Evolutionary conservation across 495 filamentous ascomycete species (phyloP).

Genomic region (Aspergillus ellipticus): DNA sequence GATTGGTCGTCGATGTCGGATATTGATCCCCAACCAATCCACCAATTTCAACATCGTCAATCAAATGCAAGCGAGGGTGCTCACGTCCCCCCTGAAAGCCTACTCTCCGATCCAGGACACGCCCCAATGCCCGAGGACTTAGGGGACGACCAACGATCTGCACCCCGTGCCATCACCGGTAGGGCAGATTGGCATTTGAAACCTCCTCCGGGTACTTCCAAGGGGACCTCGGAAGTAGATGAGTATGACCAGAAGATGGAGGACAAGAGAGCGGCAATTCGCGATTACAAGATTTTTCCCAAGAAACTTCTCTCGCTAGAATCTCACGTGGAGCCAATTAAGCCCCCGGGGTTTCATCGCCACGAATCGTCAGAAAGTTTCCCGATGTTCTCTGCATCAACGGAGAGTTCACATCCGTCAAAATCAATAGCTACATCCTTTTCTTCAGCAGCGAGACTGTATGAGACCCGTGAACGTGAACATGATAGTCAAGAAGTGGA

Average conservation of each 20-base stretch:
- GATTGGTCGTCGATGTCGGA: constrained; percentile 37
- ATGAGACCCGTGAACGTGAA: constrained; percentile 15
- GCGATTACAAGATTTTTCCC: constrained; percentile 41
- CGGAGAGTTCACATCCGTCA: constrained; percentile 52
- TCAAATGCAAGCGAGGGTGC: constrained; percentile 28
- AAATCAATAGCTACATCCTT: constrained; percentile 44
- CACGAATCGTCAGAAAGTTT: constrained; percentile 80
- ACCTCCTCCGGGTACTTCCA: constrained; percentile 23
- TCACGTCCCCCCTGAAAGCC: constrained; percentile 13
- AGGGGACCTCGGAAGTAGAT: constrained; percentile 35
- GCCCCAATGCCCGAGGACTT: constrained; percentile 21
- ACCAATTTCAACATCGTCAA: constrained; percentile 22
- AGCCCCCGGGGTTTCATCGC: constrained; percentile 46
- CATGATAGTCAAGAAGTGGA: constrained; percentile 2
- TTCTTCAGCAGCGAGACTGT: constrained; percentile 26
- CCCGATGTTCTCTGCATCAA: constrained; percentile 77
- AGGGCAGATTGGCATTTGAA: constrained; percentile 39
- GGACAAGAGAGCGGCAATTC: constrained; percentile 42
- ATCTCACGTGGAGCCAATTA: constrained; percentile 27
- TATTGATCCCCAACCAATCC: constrained; percentile 18
- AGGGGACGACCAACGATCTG: constrained; percentile 39
- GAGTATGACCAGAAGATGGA: constrained; percentile 43
- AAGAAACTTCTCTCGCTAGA: constrained; percentile 46
- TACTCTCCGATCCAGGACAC: constrained; percentile 19
- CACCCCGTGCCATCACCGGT: constrained; percentile 43